Evolutionary conservation across 2,329 filamentous ascomycete species (phyloP), one percentile per base, ranked within the genome.

Genomic region (Cryphonectria radicalis): DNA sequence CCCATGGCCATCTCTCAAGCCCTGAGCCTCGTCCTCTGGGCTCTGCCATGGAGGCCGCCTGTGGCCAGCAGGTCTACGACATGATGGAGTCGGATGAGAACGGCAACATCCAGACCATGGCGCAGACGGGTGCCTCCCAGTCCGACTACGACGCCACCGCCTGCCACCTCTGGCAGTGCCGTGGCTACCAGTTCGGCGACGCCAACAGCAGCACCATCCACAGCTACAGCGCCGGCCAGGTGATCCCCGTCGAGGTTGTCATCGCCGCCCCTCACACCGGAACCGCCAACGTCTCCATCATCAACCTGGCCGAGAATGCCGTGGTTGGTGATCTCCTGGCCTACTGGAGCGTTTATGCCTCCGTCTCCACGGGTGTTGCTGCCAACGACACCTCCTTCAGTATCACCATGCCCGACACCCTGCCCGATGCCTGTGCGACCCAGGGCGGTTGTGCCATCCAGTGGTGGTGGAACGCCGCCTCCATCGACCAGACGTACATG

Each of bases 101-200:
- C 78, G 86, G 86, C 75, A 89, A 89, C 78, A 80, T 89, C 74
- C 87, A 90, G 78, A 84, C 84, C 70, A 81, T 87, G 74, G 81
- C 87, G 60, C 85, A 88, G 77, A 81, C 85, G 65, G 84, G 83
- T 76, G 77, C 69, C 70, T 75, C 77, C 74, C 84, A 88, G 70
- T 69, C 66, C 57, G 86, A 87, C 80, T 86, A 84, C 79, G 80
- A 86, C 69, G 80, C 81, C 63, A 77, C 78, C 1, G 77, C 79
- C 53, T 89, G 87, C 78, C 80, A 86, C 75, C 80, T 87, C 76
- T 87, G 83, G 82, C 82, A 87, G 64, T 88, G 86, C 85, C 88
- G 89, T 80, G 88, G 88, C 72, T 85, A 85, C 80, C 84, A 88
- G 76, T 88, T 84, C 79, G 82, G 76, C 63, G 88, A 90, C 80